Evolutionary conservation across 768 basidiomycete genomes (phyloP), one percentile per base, ranked within the genome.

Genomic region (Rhodotorula graminis): DNA sequence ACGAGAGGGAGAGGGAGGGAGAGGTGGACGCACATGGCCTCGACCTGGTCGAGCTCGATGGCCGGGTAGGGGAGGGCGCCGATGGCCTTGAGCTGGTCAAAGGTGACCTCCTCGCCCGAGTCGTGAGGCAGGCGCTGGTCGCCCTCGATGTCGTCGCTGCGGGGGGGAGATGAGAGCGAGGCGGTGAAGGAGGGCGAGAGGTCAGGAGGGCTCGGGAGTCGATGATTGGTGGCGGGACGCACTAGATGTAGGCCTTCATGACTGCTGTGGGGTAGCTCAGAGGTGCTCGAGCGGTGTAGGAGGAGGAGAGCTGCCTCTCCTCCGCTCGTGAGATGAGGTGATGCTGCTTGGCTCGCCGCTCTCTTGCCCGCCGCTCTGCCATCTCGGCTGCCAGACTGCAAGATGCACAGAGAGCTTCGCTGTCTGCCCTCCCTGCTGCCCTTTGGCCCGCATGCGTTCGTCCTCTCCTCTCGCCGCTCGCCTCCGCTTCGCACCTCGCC

Each of bases 111-210:
- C n/a, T 82, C 84, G 29, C 85, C 84, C 27, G 85, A 89, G 80
- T 93, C 87, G 82, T 96, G 93, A 0, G 85, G 86, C 11, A 90
- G 85, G 49, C 90, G 87, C 79, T 93, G 92, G 81, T 95, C 91
- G 42, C 75, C 77, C 31, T 64, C 65, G 27, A 68, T 52, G 61
- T 76, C 70, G 63, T 78, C 77, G 62, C 70, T 76, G 63, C n/a
- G n/a, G 2, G 44, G 15, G 27, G 12, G 2, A 33, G 10, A 29
- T 2, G 27, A 27, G 50, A 25, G 50, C 2, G 58, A 27, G 40
- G 11, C 58, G 44, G 59, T 29, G 59, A 60, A 44, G 40, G n/a
- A 7, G 27, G 49, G 46, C 53, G 44, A 37, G 23, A 12, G 56
- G n/a, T 42, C 31, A 31, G 44, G 29, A n/a, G 21, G n/a, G 52